Percentiles rank a stretch among this genome's conserved stretches.
Evolutionary conservation across 2,329 filamentous ascomycete species (phyloP).

Genomic region (Aspergillus clavatus): DNA sequence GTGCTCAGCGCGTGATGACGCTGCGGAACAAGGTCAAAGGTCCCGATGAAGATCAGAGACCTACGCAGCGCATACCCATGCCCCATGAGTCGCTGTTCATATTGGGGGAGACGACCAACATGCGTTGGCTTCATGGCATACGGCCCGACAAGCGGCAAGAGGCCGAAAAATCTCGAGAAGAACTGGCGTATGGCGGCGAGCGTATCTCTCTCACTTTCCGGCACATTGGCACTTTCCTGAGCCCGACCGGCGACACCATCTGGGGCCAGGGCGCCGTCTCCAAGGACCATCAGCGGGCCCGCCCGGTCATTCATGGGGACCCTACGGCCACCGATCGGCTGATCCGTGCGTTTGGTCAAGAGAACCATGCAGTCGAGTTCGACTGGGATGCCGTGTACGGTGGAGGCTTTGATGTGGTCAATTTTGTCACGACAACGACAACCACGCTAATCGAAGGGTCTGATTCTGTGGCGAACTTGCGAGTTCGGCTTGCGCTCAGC

Average conservation of each 20-base stretch:
- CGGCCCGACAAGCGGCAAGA: conserved; percentile 72
- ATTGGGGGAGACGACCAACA: conserved; percentile 76
- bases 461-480: conserved; percentile 34
- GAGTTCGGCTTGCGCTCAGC: conserved; percentile 34
- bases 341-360: conserved; percentile 73
- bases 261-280: conserved; percentile 86
- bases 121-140: conserved; percentile 87
- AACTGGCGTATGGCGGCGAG: conserved; percentile 67
- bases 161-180: conserved; percentile 62
- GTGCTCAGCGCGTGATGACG: conserved; percentile 83
- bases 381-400: conserved; percentile 74
- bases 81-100: conserved; percentile 86
- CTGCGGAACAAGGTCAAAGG: conserved; percentile 63
- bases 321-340: conserved; percentile 58
- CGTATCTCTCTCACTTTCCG: conserved; percentile 92
- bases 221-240: conserved; percentile 78
- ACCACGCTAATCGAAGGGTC: conserved; percentile 29
- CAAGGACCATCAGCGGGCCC: conserved; percentile 60
- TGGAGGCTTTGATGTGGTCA: conserved; percentile 70
- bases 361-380: conserved; percentile 71
- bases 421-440: conserved; percentile 40
- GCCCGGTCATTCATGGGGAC: conserved; percentile 64
- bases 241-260: conserved; percentile 60
- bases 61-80: conserved; percentile 64
- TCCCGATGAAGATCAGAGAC: conserved; percentile 37